Base-by-base conservation (phyloP, 495 filamentous ascomycete species). In the Trichoderma erinaceum region DNA sequence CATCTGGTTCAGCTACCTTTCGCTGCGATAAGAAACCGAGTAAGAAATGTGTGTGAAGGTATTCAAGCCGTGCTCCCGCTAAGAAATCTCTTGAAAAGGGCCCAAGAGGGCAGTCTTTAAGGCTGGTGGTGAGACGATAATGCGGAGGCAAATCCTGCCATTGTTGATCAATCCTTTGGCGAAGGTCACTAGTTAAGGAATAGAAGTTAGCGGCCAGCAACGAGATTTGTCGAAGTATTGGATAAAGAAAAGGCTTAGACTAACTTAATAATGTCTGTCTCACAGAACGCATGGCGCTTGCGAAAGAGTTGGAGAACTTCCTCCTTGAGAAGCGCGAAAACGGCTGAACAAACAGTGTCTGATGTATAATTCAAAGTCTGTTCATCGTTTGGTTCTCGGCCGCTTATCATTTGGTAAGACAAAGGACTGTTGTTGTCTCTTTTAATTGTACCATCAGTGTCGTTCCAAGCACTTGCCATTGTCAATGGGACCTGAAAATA, bases 11-110 rank as follows among this genome's bases (percentile, higher is more conserved):
- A 1, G 74, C 69, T 11, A 73, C 72, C 2, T 73, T 75, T 61
- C 74, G 70, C 12, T 79, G 67, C 23, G 78, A 65, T 12, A 78
- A 56, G 0, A 79, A 71, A 21, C 73, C 72, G 1, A 80, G 71
- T 12, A 80, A 69, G 65, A 81, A 80, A n/a, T 77, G 69, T 5
- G 79, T 78, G 48, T 81, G 79, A 11, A 81, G 67, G 64, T 80
- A 74, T n/a, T 80, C 76, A 3, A 81, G 72, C n/a, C 78, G 75
- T 1, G 75, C 73, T 52, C 76, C 73, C 7, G 74, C 74, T 16
- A 80, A 50, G 23, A 61, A 61, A 32, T 61, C 56, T 61, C 56
- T 29, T 5, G 56, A 23, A 61, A 61, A 61, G 12, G 56, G 56
- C 25, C 56, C 56, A 10, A 27, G 56, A 16, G 56, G 56, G 16